Evolutionary conservation across 2,329 filamentous ascomycete genomes (phyloP).

Genomic region (Pseudogymnoascus sp.): DNA sequence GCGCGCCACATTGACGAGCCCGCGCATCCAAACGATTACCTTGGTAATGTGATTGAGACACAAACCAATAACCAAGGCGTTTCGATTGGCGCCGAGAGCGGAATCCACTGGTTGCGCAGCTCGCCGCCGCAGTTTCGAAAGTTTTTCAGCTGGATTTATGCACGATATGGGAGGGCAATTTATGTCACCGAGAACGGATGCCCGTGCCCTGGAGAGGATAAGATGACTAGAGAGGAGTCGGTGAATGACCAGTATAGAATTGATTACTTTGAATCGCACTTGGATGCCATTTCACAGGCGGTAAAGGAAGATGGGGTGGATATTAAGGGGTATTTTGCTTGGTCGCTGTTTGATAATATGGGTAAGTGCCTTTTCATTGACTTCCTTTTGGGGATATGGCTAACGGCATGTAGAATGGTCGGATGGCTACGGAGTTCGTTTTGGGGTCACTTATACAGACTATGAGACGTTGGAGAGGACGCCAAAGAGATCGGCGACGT

Average conservation of each 20-base stretch:
- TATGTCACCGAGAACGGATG: slow-evolving; percentile 29
- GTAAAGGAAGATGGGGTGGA: slow-evolving; percentile 21
- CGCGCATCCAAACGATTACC: slow-evolving; percentile 21
- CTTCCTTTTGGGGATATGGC: slow-evolving; percentile 2
- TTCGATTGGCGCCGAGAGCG: slow-evolving; percentile 22
- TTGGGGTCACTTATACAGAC: slow-evolving; percentile 26
- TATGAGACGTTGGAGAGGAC: slow-evolving; percentile 25
- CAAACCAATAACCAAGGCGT: slow-evolving; percentile 21
- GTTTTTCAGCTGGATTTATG: slow-evolving; percentile 22
- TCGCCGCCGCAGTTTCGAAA: slow-evolving; percentile 22
- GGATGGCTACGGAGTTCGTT: slow-evolving; percentile 24
- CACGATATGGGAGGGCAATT: slow-evolving; percentile 22
- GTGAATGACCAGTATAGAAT: slow-evolving; percentile 33
- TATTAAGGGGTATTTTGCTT: slow-evolving; percentile 29
- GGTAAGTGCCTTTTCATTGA: slow-evolving; percentile 22
- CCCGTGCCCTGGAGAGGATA: slow-evolving; percentile 29
- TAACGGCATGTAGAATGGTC: slow-evolving; percentile 22
- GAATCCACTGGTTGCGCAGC: slow-evolving; percentile 16
- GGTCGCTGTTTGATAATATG: slow-evolving; percentile 30
- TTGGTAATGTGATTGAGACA: slow-evolving; percentile 22
- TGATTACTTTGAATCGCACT: slow-evolving; percentile 33
- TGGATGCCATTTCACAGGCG: slow-evolving; percentile 32
- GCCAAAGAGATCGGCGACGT: slow-evolving; percentile 24
- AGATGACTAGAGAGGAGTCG: slow-evolving; percentile 31
- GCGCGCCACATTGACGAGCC: slow-evolving; percentile 20